Conservation (phyloP, 106 monocot genomes). For the Platanthera zijinensis region DNA sequence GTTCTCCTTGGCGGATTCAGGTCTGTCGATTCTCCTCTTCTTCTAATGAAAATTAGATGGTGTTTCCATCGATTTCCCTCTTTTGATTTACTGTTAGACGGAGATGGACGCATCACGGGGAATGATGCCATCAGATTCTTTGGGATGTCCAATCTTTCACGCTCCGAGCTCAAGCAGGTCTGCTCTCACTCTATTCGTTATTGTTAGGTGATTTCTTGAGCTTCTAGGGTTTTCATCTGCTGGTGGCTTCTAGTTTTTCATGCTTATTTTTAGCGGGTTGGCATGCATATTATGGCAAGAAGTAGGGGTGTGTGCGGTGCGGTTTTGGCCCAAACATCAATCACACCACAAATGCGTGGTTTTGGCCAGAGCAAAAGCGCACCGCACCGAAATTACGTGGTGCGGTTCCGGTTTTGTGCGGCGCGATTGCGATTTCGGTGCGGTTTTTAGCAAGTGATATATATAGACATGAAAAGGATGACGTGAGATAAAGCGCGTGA, state of each 20-base stretch:
- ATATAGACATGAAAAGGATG: no score
- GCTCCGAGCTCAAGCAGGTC: slow-evolving; percentile 73
- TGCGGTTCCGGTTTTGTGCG: no score
- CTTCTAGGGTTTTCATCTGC: background rate
- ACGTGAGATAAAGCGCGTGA: no score
- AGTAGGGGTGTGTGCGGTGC: background rate
- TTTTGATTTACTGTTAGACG: slow-evolving; percentile 26
- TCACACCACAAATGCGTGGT: background rate
- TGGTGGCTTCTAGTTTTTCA: background rate
- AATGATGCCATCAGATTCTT: slow-evolving; percentile 72
- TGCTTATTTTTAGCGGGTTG: background rate
- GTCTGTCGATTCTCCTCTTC: slow-evolving; percentile 14
- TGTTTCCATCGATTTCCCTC: background rate
- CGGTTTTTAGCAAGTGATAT: no score
- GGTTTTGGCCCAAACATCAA: no score
- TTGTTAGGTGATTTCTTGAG: background rate
- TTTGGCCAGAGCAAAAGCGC: no score
- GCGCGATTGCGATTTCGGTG: no score
- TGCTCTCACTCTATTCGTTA: background rate
- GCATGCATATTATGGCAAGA: background rate
- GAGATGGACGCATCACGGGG: slow-evolving; percentile 74
- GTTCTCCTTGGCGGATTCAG: slow-evolving; percentile 67
- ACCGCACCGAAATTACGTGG: no score
- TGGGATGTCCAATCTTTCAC: slow-evolving; percentile 60
- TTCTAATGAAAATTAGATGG: background rate